Evolutionary conservation across 2,329 filamentous ascomycete genomes (phyloP).

Genomic region (Curvularia sp.): DNA sequence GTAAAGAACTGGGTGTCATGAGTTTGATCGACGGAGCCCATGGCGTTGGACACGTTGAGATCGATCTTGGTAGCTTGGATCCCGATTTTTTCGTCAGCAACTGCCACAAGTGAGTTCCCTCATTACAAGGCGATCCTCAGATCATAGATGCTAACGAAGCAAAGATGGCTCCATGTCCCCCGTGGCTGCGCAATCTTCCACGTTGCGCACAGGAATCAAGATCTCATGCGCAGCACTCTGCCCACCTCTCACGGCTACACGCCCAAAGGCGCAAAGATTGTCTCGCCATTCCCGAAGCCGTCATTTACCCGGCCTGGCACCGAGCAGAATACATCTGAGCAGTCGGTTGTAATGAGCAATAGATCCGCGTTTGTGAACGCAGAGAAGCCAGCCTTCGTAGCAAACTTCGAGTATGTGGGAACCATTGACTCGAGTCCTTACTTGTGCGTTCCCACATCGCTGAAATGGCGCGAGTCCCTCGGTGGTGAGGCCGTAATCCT

Average conservation of each 20-base stretch:
- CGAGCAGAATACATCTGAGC: conserved; percentile 11
- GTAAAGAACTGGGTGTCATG: conserved; percentile 70
- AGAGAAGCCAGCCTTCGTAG: conserved; percentile 67
- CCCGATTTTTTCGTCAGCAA: conserved; percentile 90
- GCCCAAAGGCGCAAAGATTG: conserved; percentile 47
- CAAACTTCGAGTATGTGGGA: conserved; percentile 77
- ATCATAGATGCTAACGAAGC: background rate
- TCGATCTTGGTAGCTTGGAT: conserved; percentile 71
- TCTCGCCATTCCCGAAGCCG: conserved; percentile 50
- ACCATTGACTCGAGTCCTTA: conserved; percentile 77
- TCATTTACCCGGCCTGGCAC: conserved; percentile 13
- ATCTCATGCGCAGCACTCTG: conserved; percentile 73
- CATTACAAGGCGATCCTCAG: background rate
- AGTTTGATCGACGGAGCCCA: conserved; percentile 87
- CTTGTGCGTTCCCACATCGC: conserved; percentile 72
- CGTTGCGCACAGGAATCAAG: conserved; percentile 77
- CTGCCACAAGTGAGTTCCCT: conserved; percentile 54
- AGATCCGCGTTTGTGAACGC: conserved; percentile 25
- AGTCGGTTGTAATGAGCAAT: background rate
- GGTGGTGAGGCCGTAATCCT: conserved; percentile 77
- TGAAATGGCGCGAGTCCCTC: conserved; percentile 73
- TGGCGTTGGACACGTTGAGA: conserved; percentile 76
- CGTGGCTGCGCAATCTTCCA: conserved; percentile 82
- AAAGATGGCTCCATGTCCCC: conserved; percentile 79
- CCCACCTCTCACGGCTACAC: conserved; percentile 83